Evolutionary conservation across 1,284 basidiomycete species (phyloP).

Genomic region (Porodaedalea pini): DNA sequence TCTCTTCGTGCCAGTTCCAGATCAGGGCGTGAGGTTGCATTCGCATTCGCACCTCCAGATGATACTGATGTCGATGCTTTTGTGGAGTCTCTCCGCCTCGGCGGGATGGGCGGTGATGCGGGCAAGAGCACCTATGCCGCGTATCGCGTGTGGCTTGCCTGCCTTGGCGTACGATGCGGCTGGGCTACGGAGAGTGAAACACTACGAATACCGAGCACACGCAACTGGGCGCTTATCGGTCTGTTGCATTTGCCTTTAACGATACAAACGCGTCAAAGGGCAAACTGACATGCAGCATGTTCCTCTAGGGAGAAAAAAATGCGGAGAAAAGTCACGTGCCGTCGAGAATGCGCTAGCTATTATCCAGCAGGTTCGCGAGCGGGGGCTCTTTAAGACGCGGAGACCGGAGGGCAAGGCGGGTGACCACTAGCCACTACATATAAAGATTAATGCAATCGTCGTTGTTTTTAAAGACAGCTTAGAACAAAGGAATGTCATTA

Average conservation of each 20-base stretch:
- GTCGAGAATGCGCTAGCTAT: slow-evolving; percentile 38
- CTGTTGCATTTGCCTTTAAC: slow-evolving; percentile 28
- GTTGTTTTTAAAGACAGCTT: neutral
- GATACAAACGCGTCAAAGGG: neutral
- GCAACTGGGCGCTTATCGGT: slow-evolving; percentile 91
- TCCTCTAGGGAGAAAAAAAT: slow-evolving; percentile 17
- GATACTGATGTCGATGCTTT: slow-evolving; percentile 34
- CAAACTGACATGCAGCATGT: neutral
- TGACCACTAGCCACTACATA: slow-evolving; percentile 6
- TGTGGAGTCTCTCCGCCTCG: slow-evolving; percentile 52
- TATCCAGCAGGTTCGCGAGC: slow-evolving; percentile 44
- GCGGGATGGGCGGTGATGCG: slow-evolving; percentile 51
- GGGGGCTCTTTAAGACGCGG: slow-evolving; percentile 66
- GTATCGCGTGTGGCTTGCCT: slow-evolving; percentile 82
- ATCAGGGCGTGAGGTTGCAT: slow-evolving; percentile 23
- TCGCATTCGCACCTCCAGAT: slow-evolving; percentile 36
- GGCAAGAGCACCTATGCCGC: slow-evolving; percentile 67
- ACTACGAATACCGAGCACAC: slow-evolving; percentile 86
- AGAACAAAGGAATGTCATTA: neutral
- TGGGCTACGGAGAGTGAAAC: slow-evolving; percentile 87
- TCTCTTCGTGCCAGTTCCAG: slow-evolving; percentile 33
- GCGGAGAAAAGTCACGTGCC: slow-evolving; percentile 24
- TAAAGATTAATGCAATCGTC: neutral
- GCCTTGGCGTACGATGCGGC: slow-evolving; percentile 65
- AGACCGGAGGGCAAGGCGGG: slow-evolving; percentile 66